These are phyloP conservation scores for Lachnellula occidentalis DNA, from an alignment of 2,329 filamentous ascomycete genomes.

Conservation along the genomic window DNA sequence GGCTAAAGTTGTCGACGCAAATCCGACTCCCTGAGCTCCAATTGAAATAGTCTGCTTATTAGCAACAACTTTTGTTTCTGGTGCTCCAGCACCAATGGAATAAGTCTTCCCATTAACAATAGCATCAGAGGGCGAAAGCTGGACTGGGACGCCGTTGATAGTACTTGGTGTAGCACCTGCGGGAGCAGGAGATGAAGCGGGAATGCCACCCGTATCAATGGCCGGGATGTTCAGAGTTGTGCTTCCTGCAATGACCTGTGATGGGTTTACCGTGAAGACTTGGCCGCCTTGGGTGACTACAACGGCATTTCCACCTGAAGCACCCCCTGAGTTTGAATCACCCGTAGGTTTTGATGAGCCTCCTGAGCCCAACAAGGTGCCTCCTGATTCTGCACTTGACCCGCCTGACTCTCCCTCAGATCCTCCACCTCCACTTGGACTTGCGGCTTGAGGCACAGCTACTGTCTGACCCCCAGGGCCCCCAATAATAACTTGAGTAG, in stretches of 20 bases:
- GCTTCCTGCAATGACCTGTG: conserved; percentile 21
- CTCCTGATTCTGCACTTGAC: not conserved
- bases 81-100: conserved; percentile 19
- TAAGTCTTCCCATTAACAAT: conserved; percentile 20
- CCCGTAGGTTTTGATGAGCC: too few species aligned
- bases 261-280: conserved; percentile 25
- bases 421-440: not conserved
- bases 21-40: conserved; percentile 19
- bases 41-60: conserved; percentile 22
- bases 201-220: conserved; percentile 6
- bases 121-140: conserved; percentile 11
- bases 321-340: too few species aligned
- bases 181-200: not conserved
- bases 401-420: conserved; percentile 29
- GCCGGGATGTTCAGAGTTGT: conserved; percentile 19
- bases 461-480: conserved; percentile 17
- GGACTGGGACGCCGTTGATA: conserved; percentile 18
- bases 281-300: conserved; percentile 22
- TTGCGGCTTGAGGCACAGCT: conserved; percentile 1
- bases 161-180: conserved; percentile 9
- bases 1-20: conserved; percentile 20
- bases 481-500: conserved; percentile 18
- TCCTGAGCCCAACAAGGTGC: not conserved
- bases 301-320: not conserved
- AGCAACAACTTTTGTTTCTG: conserved; percentile 15